Conservation (phyloP, 148 eudicot genomes). For the Spergularia marina region DNA sequence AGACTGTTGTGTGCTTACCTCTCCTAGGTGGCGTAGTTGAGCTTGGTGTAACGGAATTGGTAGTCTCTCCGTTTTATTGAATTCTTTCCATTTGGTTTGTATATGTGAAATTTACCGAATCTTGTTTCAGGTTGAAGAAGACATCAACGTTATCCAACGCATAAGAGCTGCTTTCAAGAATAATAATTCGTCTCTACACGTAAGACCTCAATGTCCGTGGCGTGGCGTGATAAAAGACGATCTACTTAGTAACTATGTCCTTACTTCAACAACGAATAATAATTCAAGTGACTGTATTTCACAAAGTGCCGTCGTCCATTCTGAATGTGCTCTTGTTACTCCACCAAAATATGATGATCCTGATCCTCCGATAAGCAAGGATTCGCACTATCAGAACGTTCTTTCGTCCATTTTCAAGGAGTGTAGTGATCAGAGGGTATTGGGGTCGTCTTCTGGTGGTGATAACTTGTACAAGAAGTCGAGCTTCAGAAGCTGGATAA, state of each 20-base stretch:
- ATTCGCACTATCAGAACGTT: conserved; percentile 47
- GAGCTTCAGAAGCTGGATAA: conserved; percentile 57
- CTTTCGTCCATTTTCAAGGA: conserved; percentile 52
- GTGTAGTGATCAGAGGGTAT: conserved; percentile 36
- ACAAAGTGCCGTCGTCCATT: conserved; percentile 29
- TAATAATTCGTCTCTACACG: neutral
- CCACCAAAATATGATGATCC: neutral
- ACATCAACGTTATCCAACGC: conserved; percentile 47
- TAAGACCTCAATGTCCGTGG: no score
- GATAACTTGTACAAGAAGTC: conserved; percentile 33
- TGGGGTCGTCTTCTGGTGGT: conserved; percentile 37
- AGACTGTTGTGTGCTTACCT: conserved; percentile 60
- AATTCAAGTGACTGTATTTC: conserved; percentile 61
- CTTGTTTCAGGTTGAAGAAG: conserved; percentile 42
- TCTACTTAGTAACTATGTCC: conserved; percentile 31
- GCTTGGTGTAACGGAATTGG: conserved; percentile 56
- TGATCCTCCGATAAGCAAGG: conserved; percentile 17
- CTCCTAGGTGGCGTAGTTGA: conserved; percentile 51
- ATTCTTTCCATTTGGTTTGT: neutral
- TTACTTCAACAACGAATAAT: conserved; percentile 29
- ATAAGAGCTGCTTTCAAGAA: conserved; percentile 35
- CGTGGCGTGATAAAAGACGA: conserved; percentile 13
- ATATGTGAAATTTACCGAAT: no score
- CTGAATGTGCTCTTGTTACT: conserved; percentile 8
- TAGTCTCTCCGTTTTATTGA: conserved; percentile 1